Evolutionary conservation across 1,284 basidiomycete species (phyloP), one percentile per base, ranked within the genome.

Genomic region (Hemileia vastatrix): DNA sequence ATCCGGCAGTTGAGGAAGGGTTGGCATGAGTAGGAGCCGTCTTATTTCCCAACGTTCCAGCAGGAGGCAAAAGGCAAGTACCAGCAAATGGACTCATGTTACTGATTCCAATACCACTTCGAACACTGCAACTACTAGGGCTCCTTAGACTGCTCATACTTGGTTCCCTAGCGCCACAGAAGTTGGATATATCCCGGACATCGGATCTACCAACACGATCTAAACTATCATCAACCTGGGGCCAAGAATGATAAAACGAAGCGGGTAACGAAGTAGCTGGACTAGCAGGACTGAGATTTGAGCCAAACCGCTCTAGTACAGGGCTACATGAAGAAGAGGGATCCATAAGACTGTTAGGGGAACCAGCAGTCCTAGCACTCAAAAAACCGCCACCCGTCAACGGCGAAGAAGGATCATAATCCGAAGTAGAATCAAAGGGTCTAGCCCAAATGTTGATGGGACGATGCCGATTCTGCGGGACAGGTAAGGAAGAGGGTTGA

Each of bases 81-180:
- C 72, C 61, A 6, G 67, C 65, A 60, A 73, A 73, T 19, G 72
- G 72, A 24, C 68, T 70, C 70, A 69, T 71, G 57, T 72, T 72
- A 31, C 64, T 66, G 33, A 70, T 61, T 15, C 67, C 71, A 51
- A 72, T 72, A 0, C 71, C 70, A 32, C 45, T 50, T 2, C 54
- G 52, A 9, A 48, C 60, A 32, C 53, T 56, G 1, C 53, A 63
- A 48, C 53, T 56, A 24, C 53, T 48, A 4, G 60, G 60, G 32
- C 60, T 63, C n/a, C 60, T 54, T 15, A 61, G 53, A 31, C 58
- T 61, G 1, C 60, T 54, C 8, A 63, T 54, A 47, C 60, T 63
- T 1, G 54, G 53, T 8, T 63, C 60, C 19, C 60, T 31, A 32
- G 49, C 53, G 2, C n/a, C n/a, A 52, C 27, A 24, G 33, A 32